A percentile compares a stretch with the other conserved stretches of the same genome.
Evolutionary conservation across 129 eudicot species (phyloP).

Genomic region (Flaveria bidentis): DNA sequence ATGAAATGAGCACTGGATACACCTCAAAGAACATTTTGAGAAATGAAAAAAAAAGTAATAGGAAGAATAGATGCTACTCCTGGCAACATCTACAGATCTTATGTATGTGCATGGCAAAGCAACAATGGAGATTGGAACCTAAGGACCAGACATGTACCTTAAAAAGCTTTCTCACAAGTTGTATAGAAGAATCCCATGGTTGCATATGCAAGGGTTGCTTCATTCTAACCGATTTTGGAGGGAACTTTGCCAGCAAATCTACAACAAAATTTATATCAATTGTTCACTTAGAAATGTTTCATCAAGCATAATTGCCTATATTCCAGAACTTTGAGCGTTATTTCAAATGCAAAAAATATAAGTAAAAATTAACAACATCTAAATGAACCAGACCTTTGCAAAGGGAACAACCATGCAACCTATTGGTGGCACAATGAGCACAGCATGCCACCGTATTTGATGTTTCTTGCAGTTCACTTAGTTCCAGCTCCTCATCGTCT

Average conservation of each 20-base stretch:
- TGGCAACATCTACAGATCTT: slow-evolving; percentile 15
- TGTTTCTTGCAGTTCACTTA: slow-evolving; percentile 73
- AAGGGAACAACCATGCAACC: slow-evolving; percentile 74
- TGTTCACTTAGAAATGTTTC: not conserved
- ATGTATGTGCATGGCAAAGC: slow-evolving; percentile 5
- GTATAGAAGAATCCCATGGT: slow-evolving; percentile 82
- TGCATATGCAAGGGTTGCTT: slow-evolving; percentile 57
- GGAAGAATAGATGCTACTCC: slow-evolving; percentile 11
- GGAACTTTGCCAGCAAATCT: slow-evolving; percentile 91
- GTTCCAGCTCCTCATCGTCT: slow-evolving; percentile 95
- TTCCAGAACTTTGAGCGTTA: not conserved
- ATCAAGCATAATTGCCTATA: slow-evolving; percentile 7
- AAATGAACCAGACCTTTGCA: slow-evolving; percentile 69
- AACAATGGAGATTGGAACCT: slow-evolving; percentile 13
- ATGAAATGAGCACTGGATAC: not conserved
- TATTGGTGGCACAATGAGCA: slow-evolving; percentile 64
- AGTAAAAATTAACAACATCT: not conserved
- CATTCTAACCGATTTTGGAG: slow-evolving; percentile 79
- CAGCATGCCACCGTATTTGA: slow-evolving; percentile 62
- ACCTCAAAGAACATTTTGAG: not conserved
- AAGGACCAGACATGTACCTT: slow-evolving; percentile 53
- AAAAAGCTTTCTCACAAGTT: slow-evolving; percentile 74
- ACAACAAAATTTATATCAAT: slow-evolving; percentile 21
- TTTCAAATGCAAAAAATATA: slow-evolving; percentile 10
- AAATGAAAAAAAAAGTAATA: not conserved